Evolutionary conservation across 2,329 filamentous ascomycete genomes (phyloP).

Genomic region (Ascochyta viciae-villosae): DNA sequence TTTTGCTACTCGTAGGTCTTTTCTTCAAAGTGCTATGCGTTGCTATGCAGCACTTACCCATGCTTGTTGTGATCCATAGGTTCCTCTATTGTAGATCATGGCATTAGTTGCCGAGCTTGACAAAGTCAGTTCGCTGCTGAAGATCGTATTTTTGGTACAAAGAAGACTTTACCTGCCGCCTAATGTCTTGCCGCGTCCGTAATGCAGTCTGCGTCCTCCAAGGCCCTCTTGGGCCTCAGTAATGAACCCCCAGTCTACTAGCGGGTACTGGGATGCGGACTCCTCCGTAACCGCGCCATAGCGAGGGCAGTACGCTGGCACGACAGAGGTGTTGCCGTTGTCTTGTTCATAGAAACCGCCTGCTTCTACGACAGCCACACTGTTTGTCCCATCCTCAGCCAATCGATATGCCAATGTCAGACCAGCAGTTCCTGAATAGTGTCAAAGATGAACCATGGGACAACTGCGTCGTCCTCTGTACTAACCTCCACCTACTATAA

Average conservation of each 20-base stretch:
- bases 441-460: background rate
- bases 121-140: background rate
- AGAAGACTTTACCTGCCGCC: background rate
- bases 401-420: background rate
- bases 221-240: background rate
- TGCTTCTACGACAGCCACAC: slow-evolving; percentile 7
- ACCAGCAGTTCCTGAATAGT: background rate
- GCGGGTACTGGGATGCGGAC: background rate
- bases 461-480: background rate
- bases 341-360: slow-evolving; percentile 15
- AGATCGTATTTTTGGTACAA: background rate
- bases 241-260: background rate
- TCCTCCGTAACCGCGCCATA: background rate
- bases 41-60: background rate
- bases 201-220: background rate
- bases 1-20: background rate
- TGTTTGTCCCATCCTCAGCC: background rate
- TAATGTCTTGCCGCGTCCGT: background rate
- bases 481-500: background rate
- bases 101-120: background rate
- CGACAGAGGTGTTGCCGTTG: background rate
- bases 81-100: background rate
- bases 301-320: slow-evolving; percentile 2
- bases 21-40: background rate
- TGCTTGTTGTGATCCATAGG: background rate